Evolutionary conservation across 2,329 filamentous ascomycete genomes (phyloP).

Genomic region (Aspergillus ibericus): DNA sequence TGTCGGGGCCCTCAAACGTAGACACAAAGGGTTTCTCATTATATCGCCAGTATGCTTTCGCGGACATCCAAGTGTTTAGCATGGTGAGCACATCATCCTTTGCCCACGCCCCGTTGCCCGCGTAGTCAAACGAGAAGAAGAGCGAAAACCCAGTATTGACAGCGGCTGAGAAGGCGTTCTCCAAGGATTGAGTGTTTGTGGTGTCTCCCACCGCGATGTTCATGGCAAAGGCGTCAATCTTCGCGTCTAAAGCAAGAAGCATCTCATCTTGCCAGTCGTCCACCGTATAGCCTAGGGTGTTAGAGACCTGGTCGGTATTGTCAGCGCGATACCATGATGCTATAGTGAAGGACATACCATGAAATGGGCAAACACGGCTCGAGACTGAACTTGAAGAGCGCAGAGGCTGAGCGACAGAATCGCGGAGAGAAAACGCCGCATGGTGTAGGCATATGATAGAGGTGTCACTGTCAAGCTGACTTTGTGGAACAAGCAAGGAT

Average conservation of each 20-base stretch:
- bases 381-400: background rate
- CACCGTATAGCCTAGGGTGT: background rate
- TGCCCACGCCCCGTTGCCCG: slow-evolving; percentile 33
- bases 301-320: background rate
- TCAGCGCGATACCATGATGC: background rate
- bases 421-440: background rate
- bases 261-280: slow-evolving; percentile 28
- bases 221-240: slow-evolving; percentile 44
- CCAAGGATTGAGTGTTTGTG: slow-evolving; percentile 19
- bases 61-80: slow-evolving; percentile 25
- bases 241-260: slow-evolving; percentile 31
- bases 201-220: slow-evolving; percentile 35
- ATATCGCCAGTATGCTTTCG: slow-evolving; percentile 16
- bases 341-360: background rate
- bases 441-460: too few relatives aligned
- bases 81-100: slow-evolving; percentile 25
- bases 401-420: background rate
- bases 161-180: slow-evolving; percentile 26
- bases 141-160: slow-evolving; percentile 28
- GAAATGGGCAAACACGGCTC: slow-evolving; percentile 1
- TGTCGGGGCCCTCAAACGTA: slow-evolving; percentile 47
- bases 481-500: background rate
- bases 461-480: too few relatives aligned
- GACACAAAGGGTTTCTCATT: slow-evolving; percentile 37
- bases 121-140: slow-evolving; percentile 42